These are phyloP conservation scores for Madurella fahalii DNA, from an alignment of 2,329 filamentous ascomycete genomes.

Conservation along the genomic window DNA sequence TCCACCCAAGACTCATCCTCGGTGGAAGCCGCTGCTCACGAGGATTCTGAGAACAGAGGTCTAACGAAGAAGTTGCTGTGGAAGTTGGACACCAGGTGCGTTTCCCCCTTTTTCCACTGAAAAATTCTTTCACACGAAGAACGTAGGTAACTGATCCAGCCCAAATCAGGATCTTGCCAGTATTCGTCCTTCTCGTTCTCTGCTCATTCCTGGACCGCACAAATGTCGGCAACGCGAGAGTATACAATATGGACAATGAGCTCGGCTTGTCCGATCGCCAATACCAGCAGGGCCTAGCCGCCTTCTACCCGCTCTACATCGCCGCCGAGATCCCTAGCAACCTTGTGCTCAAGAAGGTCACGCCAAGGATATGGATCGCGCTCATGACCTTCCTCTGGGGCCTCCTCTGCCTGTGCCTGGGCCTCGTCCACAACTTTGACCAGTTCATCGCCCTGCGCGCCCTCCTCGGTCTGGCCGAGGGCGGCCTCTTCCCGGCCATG, in stretches of 20 bases:
- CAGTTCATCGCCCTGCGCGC: conserved; percentile 60
- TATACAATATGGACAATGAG: conserved; percentile 57
- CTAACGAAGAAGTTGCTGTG: conserved; percentile 44
- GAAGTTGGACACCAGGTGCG: conserved; percentile 52
- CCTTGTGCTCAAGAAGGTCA: conserved; percentile 57
- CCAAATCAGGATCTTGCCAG: conserved; percentile 18
- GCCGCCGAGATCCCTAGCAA: conserved; percentile 58
- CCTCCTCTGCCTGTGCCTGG: conserved; percentile 53
- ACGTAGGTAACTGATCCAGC: conserved; percentile 10
- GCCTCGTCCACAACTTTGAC: conserved; percentile 49
- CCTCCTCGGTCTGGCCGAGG: conserved; percentile 60
- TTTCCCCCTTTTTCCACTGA: background rate
- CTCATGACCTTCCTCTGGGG: conserved; percentile 55
- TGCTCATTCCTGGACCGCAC: conserved; percentile 64
- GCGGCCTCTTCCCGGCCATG: conserved; percentile 63
- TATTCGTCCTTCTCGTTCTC: conserved; percentile 61
- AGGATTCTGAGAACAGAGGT: conserved; percentile 9
- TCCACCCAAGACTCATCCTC: background rate
- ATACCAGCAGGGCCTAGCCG: conserved; percentile 60
- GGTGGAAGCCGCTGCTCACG: background rate
- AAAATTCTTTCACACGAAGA: background rate
- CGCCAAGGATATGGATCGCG: conserved; percentile 58
- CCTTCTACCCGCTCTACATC: conserved; percentile 64
- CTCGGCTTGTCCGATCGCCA: conserved; percentile 56
- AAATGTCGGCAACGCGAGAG: conserved; percentile 69